phyloP scores from a whole-genome alignment of 352 stramenopile genomes.

The Globisporangium canariense region DNA sequence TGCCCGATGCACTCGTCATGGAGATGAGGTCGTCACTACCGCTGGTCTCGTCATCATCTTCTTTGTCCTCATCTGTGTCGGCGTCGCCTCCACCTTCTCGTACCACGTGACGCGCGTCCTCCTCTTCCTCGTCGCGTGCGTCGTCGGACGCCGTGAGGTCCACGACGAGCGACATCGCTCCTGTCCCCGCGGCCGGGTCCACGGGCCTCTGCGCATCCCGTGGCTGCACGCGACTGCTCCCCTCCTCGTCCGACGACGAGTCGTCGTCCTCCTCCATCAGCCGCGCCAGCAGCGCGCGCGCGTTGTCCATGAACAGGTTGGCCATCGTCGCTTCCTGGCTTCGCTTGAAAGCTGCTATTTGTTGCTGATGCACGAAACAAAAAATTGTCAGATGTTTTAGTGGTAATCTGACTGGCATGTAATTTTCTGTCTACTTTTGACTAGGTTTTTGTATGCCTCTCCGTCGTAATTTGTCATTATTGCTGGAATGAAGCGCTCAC shows the following conservation, averaged over 20 bases:
- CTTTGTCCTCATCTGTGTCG: conserved; percentile 8
- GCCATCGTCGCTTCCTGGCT: neutral
- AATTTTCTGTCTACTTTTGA: neutral
- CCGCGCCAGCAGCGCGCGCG: conserved; percentile 7
- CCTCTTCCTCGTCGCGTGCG: conserved; percentile 3
- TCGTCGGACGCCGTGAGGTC: conserved; percentile 12
- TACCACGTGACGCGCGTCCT: neutral
- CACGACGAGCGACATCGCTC: conserved; percentile 1
- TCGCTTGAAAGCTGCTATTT: no score
- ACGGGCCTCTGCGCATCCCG: neutral
- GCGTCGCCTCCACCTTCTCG: neutral
- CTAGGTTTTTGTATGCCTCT: neutral
- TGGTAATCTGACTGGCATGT: no score
- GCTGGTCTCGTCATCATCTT: conserved; percentile 5
- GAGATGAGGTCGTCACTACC: neutral
- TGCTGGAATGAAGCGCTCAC: no score
- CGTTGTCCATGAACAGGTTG: conserved; percentile 12
- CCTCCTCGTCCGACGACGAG: conserved; percentile 11
- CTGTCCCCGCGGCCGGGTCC: neutral
- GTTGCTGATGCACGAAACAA: no score
- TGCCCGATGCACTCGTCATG: neutral
- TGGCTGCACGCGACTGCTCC: neutral
- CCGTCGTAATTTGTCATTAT: no score
- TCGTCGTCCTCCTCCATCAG: conserved; percentile 26
- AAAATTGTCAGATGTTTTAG: no score